Evolutionary conservation across 192 early-diverging fungal genomes (phyloP), one percentile per base, ranked within the genome.

Genomic region (Dissophora ornata): DNA sequence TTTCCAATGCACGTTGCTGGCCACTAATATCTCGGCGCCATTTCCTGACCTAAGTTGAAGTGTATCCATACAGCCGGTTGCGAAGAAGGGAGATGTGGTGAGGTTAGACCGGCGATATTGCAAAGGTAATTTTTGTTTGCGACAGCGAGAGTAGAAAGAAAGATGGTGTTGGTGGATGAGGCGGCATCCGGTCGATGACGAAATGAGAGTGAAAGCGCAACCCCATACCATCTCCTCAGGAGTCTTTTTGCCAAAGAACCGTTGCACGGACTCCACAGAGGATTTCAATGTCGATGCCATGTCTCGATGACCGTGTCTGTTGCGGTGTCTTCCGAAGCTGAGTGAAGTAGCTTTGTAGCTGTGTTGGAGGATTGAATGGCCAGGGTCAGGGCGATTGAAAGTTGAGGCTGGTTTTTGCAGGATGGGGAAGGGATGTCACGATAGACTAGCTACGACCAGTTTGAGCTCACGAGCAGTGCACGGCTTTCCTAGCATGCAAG

Each of bases 1-100:
- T 85, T 71, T 99, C 94, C 15, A 99, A 83, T 26, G 86, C 89
- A 45, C 97, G 92, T 69, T 97, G 87, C 57, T 99, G 96, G 4
- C 73, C 69, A 29, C 92, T 88, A 55, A 99, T 90, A 44, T 90
- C 85, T 30, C 83, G 82, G 32, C 90, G 85, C 97, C 97, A 99
- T 83, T 97, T 97, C 54, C 90, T 91, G 50, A 97, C 95, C 91
- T 96, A 57, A 13, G 10, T 9, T 13, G 11, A 21, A 41, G 21
- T 26, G 36, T 26, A 45, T 6, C 21, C 13, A 29, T n/a, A 59
- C 21, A 32, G 10, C 6, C 12, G 44, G 18, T 6, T 6, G 44
- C 44, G 44, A n/a, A 45, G 10, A 1, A 22, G 46, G 7, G 22
- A 47, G 13, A n/a, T 1, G 46, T 8, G 46, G 21, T 47, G n/a